Conservation (phyloP, 805 yeast genomes). For the Kodamaea restingae region DNA sequence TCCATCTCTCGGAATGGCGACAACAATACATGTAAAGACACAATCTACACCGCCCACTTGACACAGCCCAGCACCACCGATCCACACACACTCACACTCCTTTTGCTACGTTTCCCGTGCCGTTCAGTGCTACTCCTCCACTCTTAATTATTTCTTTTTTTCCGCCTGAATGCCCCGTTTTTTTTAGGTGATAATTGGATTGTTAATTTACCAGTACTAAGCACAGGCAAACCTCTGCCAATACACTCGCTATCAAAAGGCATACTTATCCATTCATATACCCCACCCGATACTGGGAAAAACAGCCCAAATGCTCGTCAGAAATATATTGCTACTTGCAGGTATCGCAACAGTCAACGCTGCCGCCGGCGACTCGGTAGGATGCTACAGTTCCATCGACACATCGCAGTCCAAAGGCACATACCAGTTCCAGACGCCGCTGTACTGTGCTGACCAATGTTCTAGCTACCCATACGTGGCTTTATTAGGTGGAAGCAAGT, state of each 20-base stretch:
- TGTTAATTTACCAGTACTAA: too few species aligned
- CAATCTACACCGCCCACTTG: too few species aligned
- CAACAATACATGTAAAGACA: too few species aligned
- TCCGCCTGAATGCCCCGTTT: too few species aligned
- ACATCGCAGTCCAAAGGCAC: constrained; percentile 22
- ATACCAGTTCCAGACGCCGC: constrained; percentile 25
- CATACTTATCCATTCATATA: neutral
- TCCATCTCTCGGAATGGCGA: too few species aligned
- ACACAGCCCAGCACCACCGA: too few species aligned
- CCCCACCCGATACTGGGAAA: neutral
- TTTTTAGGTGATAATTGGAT: too few species aligned
- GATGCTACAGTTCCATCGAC: constrained; percentile 31
- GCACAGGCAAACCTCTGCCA: neutral
- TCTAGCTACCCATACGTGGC: constrained; percentile 36
- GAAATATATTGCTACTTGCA: neutral
- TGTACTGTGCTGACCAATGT: constrained; percentile 29
- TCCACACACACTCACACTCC: too few species aligned
- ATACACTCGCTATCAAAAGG: neutral
- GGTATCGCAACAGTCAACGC: constrained; percentile 3
- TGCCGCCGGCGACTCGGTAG: constrained; percentile 13
- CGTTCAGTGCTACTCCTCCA: too few species aligned
- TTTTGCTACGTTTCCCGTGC: too few species aligned
- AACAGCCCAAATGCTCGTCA: neutral
- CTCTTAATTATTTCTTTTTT: too few species aligned
- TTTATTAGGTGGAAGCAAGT: constrained; percentile 30